A percentile compares a stretch with the other conserved stretches of the same genome.
Evolutionary conservation across 306 rosid species (phyloP).

Genomic region (Prunus persica): DNA sequence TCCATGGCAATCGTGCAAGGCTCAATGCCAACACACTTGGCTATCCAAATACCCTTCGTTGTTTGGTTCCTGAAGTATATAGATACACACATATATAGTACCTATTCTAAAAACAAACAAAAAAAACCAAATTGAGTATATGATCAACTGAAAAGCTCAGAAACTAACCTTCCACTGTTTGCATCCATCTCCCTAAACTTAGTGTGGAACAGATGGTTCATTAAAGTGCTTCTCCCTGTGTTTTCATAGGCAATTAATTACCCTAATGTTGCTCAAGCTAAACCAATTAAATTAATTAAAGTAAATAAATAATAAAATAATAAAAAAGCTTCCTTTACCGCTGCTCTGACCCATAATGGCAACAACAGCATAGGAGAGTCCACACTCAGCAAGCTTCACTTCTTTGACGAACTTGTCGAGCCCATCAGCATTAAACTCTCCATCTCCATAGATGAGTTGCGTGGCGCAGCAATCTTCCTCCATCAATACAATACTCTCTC

Average conservation of each 20-base stretch:
- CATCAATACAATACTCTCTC: conserved; percentile 4
- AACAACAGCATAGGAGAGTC: conserved; percentile 87
- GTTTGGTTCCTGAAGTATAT: conserved; percentile 69
- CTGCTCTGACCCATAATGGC: conserved; percentile 98
- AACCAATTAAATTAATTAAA: background rate
- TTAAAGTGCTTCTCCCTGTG: conserved; percentile 86
- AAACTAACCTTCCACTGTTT: conserved; percentile 71
- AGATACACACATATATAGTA: background rate
- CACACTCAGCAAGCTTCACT: conserved; percentile 43
- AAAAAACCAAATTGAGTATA: background rate
- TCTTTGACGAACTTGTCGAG: conserved; percentile 49
- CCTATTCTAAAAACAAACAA: background rate
- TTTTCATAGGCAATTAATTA: background rate
- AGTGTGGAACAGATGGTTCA: conserved; percentile 82
- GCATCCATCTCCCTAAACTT: conserved; percentile 96
- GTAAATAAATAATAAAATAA: background rate
- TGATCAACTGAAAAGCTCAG: background rate
- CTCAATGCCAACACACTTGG: conserved; percentile 71
- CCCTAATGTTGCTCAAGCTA: background rate
- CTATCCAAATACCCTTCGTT: conserved; percentile 94
- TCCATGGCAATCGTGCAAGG: conserved; percentile 95
- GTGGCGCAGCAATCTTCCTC: conserved; percentile 53
- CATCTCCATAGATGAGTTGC: conserved; percentile 74
- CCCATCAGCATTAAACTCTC: conserved; percentile 65
- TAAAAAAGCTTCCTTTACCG: conserved; percentile 30